A percentile compares a stretch with the other conserved stretches of the same genome.
Evolutionary conservation across 257 asterid genomes (phyloP).

Genomic region (Lantana camara): DNA sequence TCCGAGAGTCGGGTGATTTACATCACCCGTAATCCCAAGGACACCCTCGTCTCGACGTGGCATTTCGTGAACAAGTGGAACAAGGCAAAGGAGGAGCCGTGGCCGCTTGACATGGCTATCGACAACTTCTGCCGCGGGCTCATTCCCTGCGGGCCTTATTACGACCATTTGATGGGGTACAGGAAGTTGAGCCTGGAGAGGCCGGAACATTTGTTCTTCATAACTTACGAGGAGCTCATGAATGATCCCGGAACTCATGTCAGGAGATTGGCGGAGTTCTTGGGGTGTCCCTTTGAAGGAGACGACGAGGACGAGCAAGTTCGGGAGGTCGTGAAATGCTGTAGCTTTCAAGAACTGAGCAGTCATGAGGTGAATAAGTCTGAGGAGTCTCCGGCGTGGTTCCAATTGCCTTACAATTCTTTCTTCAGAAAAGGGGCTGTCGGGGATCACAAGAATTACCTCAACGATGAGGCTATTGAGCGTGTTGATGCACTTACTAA

Average conservation of each 20-base stretch:
- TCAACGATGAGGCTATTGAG: conserved; percentile 23
- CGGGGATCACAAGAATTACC: conserved; percentile 40
- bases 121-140: conserved; percentile 39
- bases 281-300: conserved; percentile 42
- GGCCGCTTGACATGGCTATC: conserved; percentile 39
- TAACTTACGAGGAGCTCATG: conserved; percentile 48
- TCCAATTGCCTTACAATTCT: conserved; percentile 36
- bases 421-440: conserved; percentile 41
- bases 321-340: conserved; percentile 30
- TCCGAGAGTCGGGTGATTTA: conserved; percentile 33
- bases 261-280: conserved; percentile 39
- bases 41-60: conserved; percentile 51
- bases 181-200: conserved; percentile 31
- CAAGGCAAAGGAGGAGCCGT: conserved; percentile 17
- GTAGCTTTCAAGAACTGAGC: conserved; percentile 40
- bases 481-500: conserved; percentile 38
- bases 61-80: conserved; percentile 42
- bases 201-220: conserved; percentile 33
- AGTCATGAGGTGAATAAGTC: conserved; percentile 45
- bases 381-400: conserved; percentile 31
- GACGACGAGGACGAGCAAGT: conserved; percentile 30
- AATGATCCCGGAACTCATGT: conserved; percentile 36
- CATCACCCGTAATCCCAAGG: conserved; percentile 46
- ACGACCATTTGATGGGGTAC: conserved; percentile 55
- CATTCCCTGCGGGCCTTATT: conserved; percentile 46